Base-by-base conservation (phyloP, 1,139 yeast genomes). In the Pneumocystis wakefieldiae region DNA sequence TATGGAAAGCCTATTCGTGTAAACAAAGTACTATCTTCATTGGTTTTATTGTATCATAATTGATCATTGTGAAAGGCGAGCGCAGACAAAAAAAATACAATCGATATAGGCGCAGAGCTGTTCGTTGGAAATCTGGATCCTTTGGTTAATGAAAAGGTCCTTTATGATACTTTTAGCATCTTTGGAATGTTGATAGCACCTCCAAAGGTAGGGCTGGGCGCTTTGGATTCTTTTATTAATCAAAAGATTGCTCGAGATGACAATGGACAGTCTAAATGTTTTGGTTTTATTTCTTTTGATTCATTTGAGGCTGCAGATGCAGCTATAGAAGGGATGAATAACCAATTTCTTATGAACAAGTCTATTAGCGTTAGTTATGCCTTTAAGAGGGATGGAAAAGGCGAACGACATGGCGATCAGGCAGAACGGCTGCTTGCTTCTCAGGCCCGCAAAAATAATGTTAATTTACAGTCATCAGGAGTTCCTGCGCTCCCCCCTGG, bases 91-190 rank as follows among this genome's bases (percentile, higher is more conserved):
- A 70, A 70, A 65, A 41, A 41, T 57, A 48, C 64, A 6, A 66
- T 79, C 15, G 86, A 83, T 65, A 82, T 86, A 14, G 91, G 95
- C 0, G 95, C 97, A 4, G 83, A 83, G 65, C 69, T 91, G 19
- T 87, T 86, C 69, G 78, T 90, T 14, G 88, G 87, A 37, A 85
- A 87, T 68, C 75, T 91, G 63, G 87, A 84, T 70, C 83, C 83
- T 1, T 73, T 87, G 68, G 83, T 86, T 0, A 95, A 86, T 70
- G 86, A 82, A 63, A 76, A 79, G 64, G 78, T 80, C 42, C 73
- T 91, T 48, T 69, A 70, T 6, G 82, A 81, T 15, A 82, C 95
- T 0, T 88, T 91, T 70, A 75, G 81, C 2, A 79, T 80, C 64
- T 88, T 91, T 74, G 97, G 97, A 0, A 76, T 77, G 0, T 73